Base-by-base conservation (phyloP, 495 filamentous ascomycete species). In the Aspergillus steynii region DNA sequence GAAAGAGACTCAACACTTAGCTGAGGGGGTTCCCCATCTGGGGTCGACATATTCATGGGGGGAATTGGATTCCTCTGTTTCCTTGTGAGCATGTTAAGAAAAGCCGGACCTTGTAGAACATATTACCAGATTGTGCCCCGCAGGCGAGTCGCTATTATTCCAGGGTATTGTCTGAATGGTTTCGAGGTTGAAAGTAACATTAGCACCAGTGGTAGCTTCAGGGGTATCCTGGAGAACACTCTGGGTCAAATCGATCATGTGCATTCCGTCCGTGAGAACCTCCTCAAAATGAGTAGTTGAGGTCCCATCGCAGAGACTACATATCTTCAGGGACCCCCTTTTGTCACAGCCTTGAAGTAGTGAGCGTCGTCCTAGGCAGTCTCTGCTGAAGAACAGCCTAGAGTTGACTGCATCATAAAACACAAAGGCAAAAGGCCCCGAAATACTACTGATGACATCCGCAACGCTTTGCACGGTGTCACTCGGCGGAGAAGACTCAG, bases 401-500 rank as follows among this genome's bases (percentile, higher is more conserved):
- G 76, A 74, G 56, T 81, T 72, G 26, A 71, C 60, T 5, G 80
- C 80, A 75, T 98, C 90, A 70, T 88, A 92, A 74, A 89, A 98
- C 2, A 97, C 85, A 76, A 98, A 96, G 14, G 96, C 90, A 74
- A 91, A 98, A 9, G 96, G 93, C 8, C 95, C 95, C 53, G 87
- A 85, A 37, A 97, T 85, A 50, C 74, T 77, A 49, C 83, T 80
- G 55, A 95, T 71, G 3, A 83, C 82, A 32, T 77, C 72, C 29
- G 85, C 58, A 45, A 90, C 62, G 45, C 69, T 69, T 58, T 77
- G 69, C 31, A 68, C 58, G 26, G 70, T 62, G 15, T 69, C 37
- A 62, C 64, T 53, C 61, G 45, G 42, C 53, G 15, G 15, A 15
- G 51, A 2, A 14, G 51, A 50, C 1, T 55, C 46, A 15, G 51